These are phyloP conservation scores for Hyaloperonospora brassicae DNA, from an alignment of 352 stramenopile genomes.

Conservation along the genomic window DNA sequence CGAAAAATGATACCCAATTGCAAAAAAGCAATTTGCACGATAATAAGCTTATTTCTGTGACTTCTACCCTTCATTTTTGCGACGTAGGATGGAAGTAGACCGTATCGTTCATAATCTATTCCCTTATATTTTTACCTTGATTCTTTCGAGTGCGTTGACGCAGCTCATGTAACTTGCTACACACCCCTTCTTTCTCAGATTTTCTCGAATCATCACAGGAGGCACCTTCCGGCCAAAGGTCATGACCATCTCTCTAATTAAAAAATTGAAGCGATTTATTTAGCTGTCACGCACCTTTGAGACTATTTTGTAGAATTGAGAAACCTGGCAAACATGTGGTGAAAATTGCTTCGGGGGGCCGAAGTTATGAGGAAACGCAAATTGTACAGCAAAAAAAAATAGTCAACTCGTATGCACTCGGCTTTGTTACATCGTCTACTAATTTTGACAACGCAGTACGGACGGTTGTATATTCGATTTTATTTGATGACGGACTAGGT, in stretches of 20 bases:
- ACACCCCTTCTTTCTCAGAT: too few relatives aligned
- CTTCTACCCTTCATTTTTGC: neutral
- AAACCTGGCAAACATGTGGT: neutral
- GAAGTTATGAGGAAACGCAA: neutral
- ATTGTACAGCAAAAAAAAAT: neutral
- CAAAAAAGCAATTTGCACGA: too few relatives aligned
- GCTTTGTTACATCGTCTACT: too few relatives aligned
- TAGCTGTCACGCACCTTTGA: neutral
- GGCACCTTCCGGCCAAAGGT: neutral
- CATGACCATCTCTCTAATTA: neutral
- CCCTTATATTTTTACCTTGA: neutral
- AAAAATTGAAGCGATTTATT: neutral
- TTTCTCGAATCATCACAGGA: neutral
- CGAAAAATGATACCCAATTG: too few relatives aligned
- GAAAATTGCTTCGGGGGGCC: neutral
- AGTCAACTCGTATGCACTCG: too few relatives aligned
- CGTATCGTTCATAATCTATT: neutral
- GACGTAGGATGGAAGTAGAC: neutral
- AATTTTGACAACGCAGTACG: too few relatives aligned
- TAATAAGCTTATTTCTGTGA: too few relatives aligned
- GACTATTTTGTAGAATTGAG: too few relatives aligned
- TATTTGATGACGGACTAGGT: too few relatives aligned
- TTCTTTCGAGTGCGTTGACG: neutral
- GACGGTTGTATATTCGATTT: too few relatives aligned
- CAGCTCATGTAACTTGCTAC: too few relatives aligned